Base-by-base conservation (phyloP, 139 green algal species). In the Chlamydomonas sp. region DNA sequence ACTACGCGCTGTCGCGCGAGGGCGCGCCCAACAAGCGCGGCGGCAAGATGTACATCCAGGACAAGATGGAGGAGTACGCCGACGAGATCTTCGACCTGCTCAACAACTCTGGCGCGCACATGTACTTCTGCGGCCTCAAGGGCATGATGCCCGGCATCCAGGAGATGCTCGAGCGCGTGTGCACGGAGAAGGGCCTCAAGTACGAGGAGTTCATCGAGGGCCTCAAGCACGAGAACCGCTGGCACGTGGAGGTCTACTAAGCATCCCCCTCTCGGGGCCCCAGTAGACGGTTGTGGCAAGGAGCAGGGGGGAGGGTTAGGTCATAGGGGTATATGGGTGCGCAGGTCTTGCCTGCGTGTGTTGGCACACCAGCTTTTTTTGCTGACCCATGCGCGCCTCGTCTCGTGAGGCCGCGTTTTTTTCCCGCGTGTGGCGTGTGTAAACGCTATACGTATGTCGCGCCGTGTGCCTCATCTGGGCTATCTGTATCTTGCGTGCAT, bases 101-200 rank as follows among this genome's bases (percentile, higher is more conserved):
- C 73, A 71, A 91, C 62, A 86, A 93, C 73, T 88, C 92, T 64
- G 95, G 95, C 39, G 95, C 84, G 5, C 89, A 98, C 89, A 99
- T 99, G 72, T 99, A 97, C 90, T 98, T 99, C 89, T 99, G 95
- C 84, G 94, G 95, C 54, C 87, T 99, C 16, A 96, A 96, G 86
- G 91, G 95, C 79, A 99, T 99, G 95, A 98, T 99, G 95, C 95
- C 95, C 64, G 72, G 72, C 57, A 97, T 97, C 73, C 70, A 89
- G 22, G 88, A 94, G 5, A 98, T 96, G 92, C 85, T 99, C 22
- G 81, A 97, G 89, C 79, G 85, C 64, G 95, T 99, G 70, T 86
- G 89, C 58, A 84, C 79, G 65, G 66, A 76, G 48, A 96, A 97
- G 89, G 87, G 88, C 79, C 76, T 96, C 54, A 77, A 89, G 59